These are phyloP conservation scores for Leishmania gerbilli DNA, from an alignment of 208 protist genomes.

Conservation along the genomic window DNA sequence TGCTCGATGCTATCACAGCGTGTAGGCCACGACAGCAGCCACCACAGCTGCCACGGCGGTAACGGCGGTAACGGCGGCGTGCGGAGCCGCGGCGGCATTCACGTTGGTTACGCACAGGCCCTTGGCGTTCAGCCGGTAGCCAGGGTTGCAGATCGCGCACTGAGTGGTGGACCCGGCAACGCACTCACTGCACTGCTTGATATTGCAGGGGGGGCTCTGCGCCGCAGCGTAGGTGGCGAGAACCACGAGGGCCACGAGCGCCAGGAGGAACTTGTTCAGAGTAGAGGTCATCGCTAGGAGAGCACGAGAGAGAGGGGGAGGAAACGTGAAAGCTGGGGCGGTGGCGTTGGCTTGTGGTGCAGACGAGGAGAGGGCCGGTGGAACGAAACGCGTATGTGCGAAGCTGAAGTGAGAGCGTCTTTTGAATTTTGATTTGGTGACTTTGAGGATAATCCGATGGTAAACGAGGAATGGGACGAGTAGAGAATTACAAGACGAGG, in stretches of 20 bases:
- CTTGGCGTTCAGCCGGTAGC: slow-evolving; percentile 14
- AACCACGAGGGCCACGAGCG: slow-evolving; percentile 14
- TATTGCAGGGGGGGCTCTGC: slow-evolving; percentile 5
- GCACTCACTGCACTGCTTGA: slow-evolving; percentile 15
- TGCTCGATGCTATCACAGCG: slow-evolving; percentile 2
- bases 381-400: not conserved
- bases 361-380: not conserved
- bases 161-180: slow-evolving; percentile 8
- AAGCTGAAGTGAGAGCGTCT: not conserved
- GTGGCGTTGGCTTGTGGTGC: not conserved
- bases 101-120: not conserved
- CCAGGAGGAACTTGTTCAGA: slow-evolving; percentile 24
- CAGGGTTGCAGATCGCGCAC: slow-evolving; percentile 19
- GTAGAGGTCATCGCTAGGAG: slow-evolving; percentile 9
- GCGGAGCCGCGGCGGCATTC: slow-evolving; percentile 11
- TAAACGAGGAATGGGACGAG: not conserved
- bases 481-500: not conserved
- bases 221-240: slow-evolving; percentile 13
- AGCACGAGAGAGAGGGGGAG: too few relatives aligned
- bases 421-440: not conserved
- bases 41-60: slow-evolving; percentile 7
- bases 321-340: not conserved
- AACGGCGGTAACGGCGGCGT: slow-evolving; percentile 12
- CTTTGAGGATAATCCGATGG: not conserved
- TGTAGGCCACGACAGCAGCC: slow-evolving; percentile 16